Base-by-base conservation (phyloP, 768 basidiomycete genomes). In the Cystobasidium ongulense region DNA sequence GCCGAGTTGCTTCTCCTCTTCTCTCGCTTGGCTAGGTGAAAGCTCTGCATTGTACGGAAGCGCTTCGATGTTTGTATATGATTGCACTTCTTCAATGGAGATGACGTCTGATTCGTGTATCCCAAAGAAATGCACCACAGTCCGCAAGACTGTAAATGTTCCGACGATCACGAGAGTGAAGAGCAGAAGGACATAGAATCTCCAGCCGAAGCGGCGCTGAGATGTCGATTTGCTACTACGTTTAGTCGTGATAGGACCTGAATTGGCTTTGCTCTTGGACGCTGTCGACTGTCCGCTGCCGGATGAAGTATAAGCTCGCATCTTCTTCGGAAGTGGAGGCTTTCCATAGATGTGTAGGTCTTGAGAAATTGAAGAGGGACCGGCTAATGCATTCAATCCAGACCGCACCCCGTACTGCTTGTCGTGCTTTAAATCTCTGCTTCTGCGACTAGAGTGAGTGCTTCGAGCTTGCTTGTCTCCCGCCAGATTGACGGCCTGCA, bases 101-200 rank as follows among this genome's bases (percentile, higher is more conserved):
- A 78, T 76, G 46, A 77, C 70, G 67, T 79, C 77, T 23, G 54
- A 54, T 52, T 38, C 41, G 73, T 78, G 76, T 61, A 75, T 75
- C 54, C 76, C 76, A 73, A 78, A 78, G 76, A 77, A 77, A 39
- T 89, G 91, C 23, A 92, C 89, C 61, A 97, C 86, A 27, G 91
- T 92, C 10, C 90, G 90, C 80, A 98, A 88, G 73, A 98, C 92
- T 81, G 90, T 78, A 81, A 96, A 87, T 23, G 94, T 97, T 54
- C 92, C 92, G 25, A 90, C 77, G 72, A 97, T 88, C 83, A 94
- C 82, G 77, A 92, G 85, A 72, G 87, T 88, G 78, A 94, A 84
- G 74, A 88, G 75, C 77, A 83, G 80, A 63, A 88, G 83, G 57
- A 74, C 33, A 23, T 33, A 67, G 23, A 59, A 35, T 21, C 29